phyloP scores from a whole-genome alignment of 116 monocot species.

The Iris pallida region DNA sequence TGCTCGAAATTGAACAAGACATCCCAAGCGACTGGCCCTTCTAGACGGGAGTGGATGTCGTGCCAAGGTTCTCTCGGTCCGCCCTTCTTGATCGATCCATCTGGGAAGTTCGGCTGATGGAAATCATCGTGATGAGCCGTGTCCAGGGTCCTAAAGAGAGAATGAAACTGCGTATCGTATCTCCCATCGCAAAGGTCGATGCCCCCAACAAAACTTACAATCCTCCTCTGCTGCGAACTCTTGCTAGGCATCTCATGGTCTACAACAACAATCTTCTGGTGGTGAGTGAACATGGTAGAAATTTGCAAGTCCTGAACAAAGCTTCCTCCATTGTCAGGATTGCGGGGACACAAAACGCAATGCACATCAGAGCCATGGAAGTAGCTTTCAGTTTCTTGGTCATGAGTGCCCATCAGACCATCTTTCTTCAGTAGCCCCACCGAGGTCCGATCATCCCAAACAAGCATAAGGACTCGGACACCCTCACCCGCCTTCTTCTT shows the following conservation, averaged over 20 bases:
- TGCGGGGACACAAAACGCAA: conserved; percentile 21
- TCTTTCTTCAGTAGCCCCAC: conserved; percentile 28
- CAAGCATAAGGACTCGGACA: conserved; percentile 31
- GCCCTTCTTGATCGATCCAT: conserved; percentile 26
- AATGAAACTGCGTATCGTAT: conserved; percentile 43
- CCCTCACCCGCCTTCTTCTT: conserved; percentile 34
- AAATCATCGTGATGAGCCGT: conserved; percentile 28
- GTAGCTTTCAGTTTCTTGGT: conserved; percentile 29
- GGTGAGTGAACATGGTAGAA: conserved; percentile 43
- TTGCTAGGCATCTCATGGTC: conserved; percentile 19
- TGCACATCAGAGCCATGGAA: conserved; percentile 22
- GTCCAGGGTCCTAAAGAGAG: conserved; percentile 33
- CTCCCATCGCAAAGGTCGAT: conserved; percentile 44
- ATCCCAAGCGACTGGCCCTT: conserved; percentile 41
- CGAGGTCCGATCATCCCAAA: conserved; percentile 41
- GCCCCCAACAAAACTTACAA: conserved; percentile 40
- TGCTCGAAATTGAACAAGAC: conserved; percentile 38
- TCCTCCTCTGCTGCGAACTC: conserved; percentile 9
- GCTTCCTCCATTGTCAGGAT: conserved; percentile 27
- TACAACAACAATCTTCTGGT: conserved; percentile 31
- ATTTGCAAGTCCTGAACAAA: conserved; percentile 28
- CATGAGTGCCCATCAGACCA: conserved; percentile 39
- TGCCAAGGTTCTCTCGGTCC: conserved; percentile 49
- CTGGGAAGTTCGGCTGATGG: conserved; percentile 39
- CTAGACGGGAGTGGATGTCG: conserved; percentile 37